These are phyloP conservation scores for Calonectria leucothoes DNA, from an alignment of 2,329 filamentous ascomycete species.

Conservation along the genomic window DNA sequence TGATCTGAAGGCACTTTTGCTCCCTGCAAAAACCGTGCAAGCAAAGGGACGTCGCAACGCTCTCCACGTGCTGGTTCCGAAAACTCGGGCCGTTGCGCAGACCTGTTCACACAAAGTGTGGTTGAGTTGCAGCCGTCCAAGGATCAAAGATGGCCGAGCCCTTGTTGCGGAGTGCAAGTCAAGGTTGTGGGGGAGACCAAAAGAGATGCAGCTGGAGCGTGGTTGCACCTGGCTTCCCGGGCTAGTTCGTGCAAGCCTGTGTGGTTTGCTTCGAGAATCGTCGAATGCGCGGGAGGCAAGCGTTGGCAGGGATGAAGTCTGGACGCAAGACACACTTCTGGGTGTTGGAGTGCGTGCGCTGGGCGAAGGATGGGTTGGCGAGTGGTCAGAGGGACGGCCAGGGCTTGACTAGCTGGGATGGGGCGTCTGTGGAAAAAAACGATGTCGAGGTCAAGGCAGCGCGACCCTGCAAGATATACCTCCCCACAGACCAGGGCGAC, in stretches of 20 bases:
- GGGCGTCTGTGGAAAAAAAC: slow-evolving; percentile 32
- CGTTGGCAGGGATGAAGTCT: slow-evolving; percentile 31
- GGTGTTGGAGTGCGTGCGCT: slow-evolving; percentile 29
- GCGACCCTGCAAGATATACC: slow-evolving; percentile 42
- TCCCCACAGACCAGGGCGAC: slow-evolving; percentile 24
- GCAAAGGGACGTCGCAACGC: slow-evolving; percentile 31
- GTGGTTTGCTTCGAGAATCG: slow-evolving; percentile 28
- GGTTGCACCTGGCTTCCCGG: slow-evolving; percentile 32
- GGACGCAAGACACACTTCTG: slow-evolving; percentile 34
- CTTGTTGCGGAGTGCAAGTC: slow-evolving; percentile 23
- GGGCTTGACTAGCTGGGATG: slow-evolving; percentile 39
- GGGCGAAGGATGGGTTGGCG: slow-evolving; percentile 29
- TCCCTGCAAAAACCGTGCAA: slow-evolving; percentile 23
- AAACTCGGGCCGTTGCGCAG: slow-evolving; percentile 37
- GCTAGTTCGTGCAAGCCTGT: slow-evolving; percentile 32
- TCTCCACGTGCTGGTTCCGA: slow-evolving; percentile 39
- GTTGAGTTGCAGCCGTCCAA: slow-evolving; percentile 26
- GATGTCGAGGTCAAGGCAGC: slow-evolving; percentile 36
- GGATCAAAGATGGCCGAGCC: slow-evolving; percentile 18
- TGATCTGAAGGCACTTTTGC: neutral
- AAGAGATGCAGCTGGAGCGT: slow-evolving; percentile 26
- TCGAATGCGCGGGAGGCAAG: slow-evolving; percentile 24
- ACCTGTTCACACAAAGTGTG: slow-evolving; percentile 28
- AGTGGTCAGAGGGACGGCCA: slow-evolving; percentile 36
- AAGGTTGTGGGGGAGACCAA: slow-evolving; percentile 26